phyloP scores from a whole-genome alignment of 163 green algal species.

The Scenedesmus sp. region DNA sequence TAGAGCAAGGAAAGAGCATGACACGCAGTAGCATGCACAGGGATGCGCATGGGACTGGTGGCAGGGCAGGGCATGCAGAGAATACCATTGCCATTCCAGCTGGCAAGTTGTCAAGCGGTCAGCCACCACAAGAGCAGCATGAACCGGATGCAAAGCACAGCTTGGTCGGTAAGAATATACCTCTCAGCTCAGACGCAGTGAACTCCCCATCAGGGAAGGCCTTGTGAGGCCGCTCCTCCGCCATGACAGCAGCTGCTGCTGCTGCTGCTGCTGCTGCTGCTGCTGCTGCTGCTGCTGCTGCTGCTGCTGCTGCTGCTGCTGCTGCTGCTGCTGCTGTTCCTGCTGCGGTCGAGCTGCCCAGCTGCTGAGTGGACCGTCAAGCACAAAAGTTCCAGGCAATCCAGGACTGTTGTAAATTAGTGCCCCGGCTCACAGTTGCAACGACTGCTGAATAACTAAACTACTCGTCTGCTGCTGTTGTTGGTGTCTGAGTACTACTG shows the following conservation, averaged over 20 bases:
- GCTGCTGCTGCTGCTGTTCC: too few species aligned
- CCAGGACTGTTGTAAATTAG: too few species aligned
- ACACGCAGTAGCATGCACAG: neutral
- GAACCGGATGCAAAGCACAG: neutral
- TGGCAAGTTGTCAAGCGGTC: too few species aligned
- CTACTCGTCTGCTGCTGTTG: neutral
- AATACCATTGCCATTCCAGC: neutral
- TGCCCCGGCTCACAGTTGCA: too few species aligned
- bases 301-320: too few species aligned
- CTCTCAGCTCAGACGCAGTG: conserved; percentile 21
- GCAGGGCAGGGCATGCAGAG: neutral
- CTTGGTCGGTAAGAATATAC: too few species aligned
- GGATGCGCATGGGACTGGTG: neutral
- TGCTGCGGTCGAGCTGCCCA: conserved; percentile 1
- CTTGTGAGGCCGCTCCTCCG: conserved; percentile 10
- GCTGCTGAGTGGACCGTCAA: neutral
- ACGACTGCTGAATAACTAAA: too few species aligned
- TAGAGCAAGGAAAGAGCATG: neutral
- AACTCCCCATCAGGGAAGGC: conserved; percentile 50
- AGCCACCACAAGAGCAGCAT: neutral
- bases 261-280: neutral
- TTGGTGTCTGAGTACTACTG: neutral
- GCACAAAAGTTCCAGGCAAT: too few species aligned
- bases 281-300: too few species aligned
- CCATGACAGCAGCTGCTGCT: conserved; percentile 14